A percentile compares a stretch with the other conserved stretches of the same genome.
These are phyloP conservation scores for Moesziomyces aphidis DNA, from an alignment of 1,284 basidiomycete species.

Conservation along the genomic window DNA sequence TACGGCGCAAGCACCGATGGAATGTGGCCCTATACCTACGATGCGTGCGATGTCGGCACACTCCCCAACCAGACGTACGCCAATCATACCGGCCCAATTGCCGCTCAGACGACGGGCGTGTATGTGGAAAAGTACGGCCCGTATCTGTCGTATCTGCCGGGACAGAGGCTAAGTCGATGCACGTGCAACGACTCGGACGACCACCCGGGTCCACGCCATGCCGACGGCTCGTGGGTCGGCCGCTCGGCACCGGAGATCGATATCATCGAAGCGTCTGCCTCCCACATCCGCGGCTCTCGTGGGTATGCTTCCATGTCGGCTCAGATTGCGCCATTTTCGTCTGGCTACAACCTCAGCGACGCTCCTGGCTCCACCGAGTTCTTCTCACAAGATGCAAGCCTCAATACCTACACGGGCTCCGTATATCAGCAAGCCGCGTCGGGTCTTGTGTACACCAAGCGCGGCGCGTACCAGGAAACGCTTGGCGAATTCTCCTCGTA, in stretches of 20 bases:
- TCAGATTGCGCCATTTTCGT: slow-evolving; percentile 63
- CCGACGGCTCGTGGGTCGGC: slow-evolving; percentile 58
- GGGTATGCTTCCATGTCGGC: slow-evolving; percentile 58
- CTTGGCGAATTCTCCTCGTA: slow-evolving; percentile 68
- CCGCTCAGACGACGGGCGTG: slow-evolving; percentile 58
- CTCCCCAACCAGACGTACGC: slow-evolving; percentile 61
- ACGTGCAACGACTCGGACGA: slow-evolving; percentile 57
- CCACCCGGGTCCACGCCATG: slow-evolving; percentile 60
- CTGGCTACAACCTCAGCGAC: slow-evolving; percentile 69
- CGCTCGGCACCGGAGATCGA: slow-evolving; percentile 88
- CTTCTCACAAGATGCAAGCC: slow-evolving; percentile 27
- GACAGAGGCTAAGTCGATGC: slow-evolving; percentile 61
- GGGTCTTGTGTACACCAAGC: slow-evolving; percentile 55
- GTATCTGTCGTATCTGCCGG: slow-evolving; percentile 55
- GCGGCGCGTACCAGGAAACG: slow-evolving; percentile 52
- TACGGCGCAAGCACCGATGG: slow-evolving; percentile 78
- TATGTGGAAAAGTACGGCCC: slow-evolving; percentile 57
- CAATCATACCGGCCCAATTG: slow-evolving; percentile 58
- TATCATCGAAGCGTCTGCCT: slow-evolving; percentile 76
- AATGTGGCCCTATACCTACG: slow-evolving; percentile 69
- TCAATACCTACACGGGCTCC: slow-evolving; percentile 62
- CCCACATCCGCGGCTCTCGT: slow-evolving; percentile 39
- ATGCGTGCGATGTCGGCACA: slow-evolving; percentile 64
- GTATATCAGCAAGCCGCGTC: slow-evolving; percentile 66
- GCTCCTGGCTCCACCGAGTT: slow-evolving; percentile 33